Conservation (phyloP, 106 monocot species). For the Hemerocallis citrina region DNA sequence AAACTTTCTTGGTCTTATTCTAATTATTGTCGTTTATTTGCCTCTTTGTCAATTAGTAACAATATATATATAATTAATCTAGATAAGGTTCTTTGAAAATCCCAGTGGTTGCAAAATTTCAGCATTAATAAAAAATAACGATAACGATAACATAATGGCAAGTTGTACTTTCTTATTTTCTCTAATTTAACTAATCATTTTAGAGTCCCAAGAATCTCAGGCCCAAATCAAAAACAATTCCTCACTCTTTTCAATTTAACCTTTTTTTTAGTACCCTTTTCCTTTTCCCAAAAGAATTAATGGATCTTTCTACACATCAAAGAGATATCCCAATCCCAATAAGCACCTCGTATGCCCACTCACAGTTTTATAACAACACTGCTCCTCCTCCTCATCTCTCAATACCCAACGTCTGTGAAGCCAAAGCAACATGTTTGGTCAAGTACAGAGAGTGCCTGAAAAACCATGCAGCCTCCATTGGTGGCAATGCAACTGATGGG, state of each 20-base stretch:
- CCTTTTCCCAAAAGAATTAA: constrained; percentile 13
- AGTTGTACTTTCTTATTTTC: neutral
- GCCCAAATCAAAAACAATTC: neutral
- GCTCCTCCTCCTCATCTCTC: neutral
- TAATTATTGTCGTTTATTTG: too few species aligned
- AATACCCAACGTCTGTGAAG: neutral
- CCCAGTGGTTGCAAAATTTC: too few species aligned
- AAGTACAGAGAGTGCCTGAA: constrained; percentile 84
- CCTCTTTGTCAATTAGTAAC: too few species aligned
- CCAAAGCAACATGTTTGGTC: neutral
- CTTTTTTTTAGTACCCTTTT: neutral
- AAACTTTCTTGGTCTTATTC: too few species aligned
- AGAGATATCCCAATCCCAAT: constrained; percentile 57
- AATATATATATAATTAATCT: too few species aligned
- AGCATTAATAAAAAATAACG: too few species aligned
- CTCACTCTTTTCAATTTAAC: neutral
- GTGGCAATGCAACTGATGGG: constrained; percentile 75
- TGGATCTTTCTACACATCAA: constrained; percentile 45
- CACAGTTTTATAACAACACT: constrained; percentile 4
- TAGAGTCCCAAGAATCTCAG: neutral
- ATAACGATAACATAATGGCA: too few species aligned
- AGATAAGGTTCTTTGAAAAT: too few species aligned
- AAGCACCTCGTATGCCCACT: constrained; percentile 25
- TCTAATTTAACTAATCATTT: neutral
- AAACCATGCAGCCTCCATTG: constrained; percentile 87